Base-by-base conservation (phyloP, 2,329 filamentous ascomycete genomes). In the Diaporthe caulivora region DNA sequence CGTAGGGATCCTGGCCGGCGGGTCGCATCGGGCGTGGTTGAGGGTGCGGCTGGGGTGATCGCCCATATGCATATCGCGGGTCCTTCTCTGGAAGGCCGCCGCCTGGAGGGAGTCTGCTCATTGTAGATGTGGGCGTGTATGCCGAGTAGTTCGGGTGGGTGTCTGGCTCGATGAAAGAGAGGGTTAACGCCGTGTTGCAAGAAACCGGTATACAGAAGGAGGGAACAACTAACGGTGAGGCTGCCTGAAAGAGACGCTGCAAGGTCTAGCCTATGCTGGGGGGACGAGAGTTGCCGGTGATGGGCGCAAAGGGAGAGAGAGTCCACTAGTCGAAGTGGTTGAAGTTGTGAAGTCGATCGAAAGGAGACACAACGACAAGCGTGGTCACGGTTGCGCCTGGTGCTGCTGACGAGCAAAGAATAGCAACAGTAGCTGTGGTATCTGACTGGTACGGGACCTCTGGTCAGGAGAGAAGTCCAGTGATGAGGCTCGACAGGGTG, bases 1-100 rank as follows among this genome's bases (percentile, higher is more conserved):
- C 65, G 44, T 72, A 74, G 7, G 70, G 62, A 40, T 72, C 72
- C 40, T 67, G 68, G 24, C 57, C 67, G n/a, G 70, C 60, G 6
- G 60, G 42, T 24, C 62, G 69, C 37, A 57, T 71, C 11, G 72
- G 70, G 49, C 70, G 62, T 40, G 57, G 57, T 57, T 71, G 67
- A 18, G 69, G 71, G 24, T 54, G 55, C 17, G 57, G n/a, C 26
- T 44, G 57, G 26, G 65, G 54, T 40, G 71, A 21, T 29, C 57
- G 57, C 11, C 71, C 71, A 15, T 58, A 69, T 18, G 34, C 42
- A 10, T 21, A 65, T 7, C 44, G 42, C 2, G 29, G 42, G 29
- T 51, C 62, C 29, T 65, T 65, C 44, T 65, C 62, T 17, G 42
- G 42, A 24, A 64, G 42, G 60, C 60, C 60, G 34, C 60, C 71